These are phyloP conservation scores for Phytopythium montanum DNA, from an alignment of 352 stramenopile species.

Conservation along the genomic window DNA sequence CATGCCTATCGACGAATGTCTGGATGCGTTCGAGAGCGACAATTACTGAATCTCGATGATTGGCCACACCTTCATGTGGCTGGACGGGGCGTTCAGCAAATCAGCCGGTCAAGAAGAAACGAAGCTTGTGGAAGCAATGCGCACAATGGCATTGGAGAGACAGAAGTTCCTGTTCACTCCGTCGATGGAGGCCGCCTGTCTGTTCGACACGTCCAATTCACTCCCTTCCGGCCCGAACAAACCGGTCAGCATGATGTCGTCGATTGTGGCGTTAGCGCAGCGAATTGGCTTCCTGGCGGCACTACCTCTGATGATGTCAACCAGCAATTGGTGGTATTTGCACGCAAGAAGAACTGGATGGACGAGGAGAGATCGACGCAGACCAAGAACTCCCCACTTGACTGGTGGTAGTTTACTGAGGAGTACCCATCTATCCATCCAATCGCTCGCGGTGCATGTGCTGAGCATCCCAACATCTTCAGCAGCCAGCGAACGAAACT, in stretches of 20 bases:
- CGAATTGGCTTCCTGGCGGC: too few species aligned
- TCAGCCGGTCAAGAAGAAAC: background rate
- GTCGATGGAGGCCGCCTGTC: conserved; percentile 4
- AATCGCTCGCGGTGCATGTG: background rate
- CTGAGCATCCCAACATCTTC: conserved; percentile 13
- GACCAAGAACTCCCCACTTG: conserved; percentile 4
- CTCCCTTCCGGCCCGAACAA: background rate
- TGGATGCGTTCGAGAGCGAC: conserved; percentile 14
- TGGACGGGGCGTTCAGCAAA: conserved; percentile 1
- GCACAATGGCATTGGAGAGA: background rate
- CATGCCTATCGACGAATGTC: conserved; percentile 7
- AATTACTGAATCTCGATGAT: conserved; percentile 13
- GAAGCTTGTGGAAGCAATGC: background rate
- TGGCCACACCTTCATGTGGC: conserved; percentile 7
- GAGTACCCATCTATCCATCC: background rate
- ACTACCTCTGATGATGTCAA: too few species aligned
- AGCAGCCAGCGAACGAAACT: conserved; percentile 14
- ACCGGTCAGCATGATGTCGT: too few species aligned
- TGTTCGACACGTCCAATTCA: conserved; percentile 5
- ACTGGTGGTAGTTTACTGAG: conserved; percentile 13
- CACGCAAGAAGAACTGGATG: too few species aligned
- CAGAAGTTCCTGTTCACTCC: conserved; percentile 1
- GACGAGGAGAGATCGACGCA: background rate
- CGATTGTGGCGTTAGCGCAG: too few species aligned
- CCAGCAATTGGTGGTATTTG: too few species aligned